These are phyloP conservation scores for Claviceps quebecensis DNA, from an alignment of 2,329 filamentous ascomycete species.

Conservation along the genomic window DNA sequence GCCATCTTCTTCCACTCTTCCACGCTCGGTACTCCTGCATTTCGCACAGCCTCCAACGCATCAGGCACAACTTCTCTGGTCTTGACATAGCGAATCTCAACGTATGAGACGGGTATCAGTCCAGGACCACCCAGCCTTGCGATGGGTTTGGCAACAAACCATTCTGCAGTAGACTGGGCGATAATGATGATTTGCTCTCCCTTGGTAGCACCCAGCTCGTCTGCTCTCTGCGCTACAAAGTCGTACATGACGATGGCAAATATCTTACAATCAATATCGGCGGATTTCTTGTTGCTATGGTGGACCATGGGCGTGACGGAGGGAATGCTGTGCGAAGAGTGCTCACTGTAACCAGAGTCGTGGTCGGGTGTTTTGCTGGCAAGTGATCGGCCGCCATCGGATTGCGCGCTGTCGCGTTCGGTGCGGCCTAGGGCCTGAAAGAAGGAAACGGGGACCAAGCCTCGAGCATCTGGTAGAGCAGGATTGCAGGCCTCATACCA, in stretches of 20 bases:
- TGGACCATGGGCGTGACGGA: conserved; percentile 4
- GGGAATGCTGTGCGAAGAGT: conserved; percentile 15
- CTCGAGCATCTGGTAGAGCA: conserved; percentile 68
- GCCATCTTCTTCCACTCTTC: conserved; percentile 99
- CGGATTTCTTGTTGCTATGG: conserved; percentile 36
- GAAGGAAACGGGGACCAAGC: conserved; percentile 84
- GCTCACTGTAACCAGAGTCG: conserved; percentile 66
- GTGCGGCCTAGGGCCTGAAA: conserved; percentile 89
- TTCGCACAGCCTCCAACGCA: conserved; percentile 69
- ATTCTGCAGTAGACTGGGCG: conserved; percentile 94
- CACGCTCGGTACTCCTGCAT: conserved; percentile 82
- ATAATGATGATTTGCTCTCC: conserved; percentile 97
- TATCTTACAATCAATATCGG: conserved; percentile 65
- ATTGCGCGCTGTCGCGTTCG: conserved; percentile 73
- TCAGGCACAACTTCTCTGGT: conserved; percentile 72
- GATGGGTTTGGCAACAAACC: conserved; percentile 99
- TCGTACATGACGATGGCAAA: conserved; percentile 97
- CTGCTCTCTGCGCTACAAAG: conserved; percentile 86
- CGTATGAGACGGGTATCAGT: conserved; percentile 89
- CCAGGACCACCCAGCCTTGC: conserved; percentile 89
- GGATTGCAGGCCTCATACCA: conserved; percentile 99
- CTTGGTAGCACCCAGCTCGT: conserved; percentile 88
- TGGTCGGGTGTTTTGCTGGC: conserved; percentile 54
- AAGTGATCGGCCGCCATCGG: conserved; percentile 37
- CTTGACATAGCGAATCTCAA: conserved; percentile 90